Percentiles rank a stretch among this genome's conserved stretches.
phyloP scores from a whole-genome alignment of 805 yeast genomes.

The Saccharomycopsis javanensis region DNA sequence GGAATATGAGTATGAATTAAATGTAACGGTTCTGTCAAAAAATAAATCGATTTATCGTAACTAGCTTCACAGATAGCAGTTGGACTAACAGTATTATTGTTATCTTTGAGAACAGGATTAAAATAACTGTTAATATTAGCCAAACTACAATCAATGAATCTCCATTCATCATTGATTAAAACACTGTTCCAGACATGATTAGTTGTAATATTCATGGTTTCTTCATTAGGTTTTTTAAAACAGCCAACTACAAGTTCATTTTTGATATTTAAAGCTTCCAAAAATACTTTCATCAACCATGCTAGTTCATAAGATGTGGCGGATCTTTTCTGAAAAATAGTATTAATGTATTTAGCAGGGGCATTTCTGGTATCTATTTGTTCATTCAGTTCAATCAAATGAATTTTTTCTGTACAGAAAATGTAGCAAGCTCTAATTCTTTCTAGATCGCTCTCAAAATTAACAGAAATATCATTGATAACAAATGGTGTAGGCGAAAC shows the following conservation, averaged over 20 bases:
- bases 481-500: conserved; percentile 48
- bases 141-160: conserved; percentile 63
- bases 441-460: conserved; percentile 46
- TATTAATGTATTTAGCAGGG: conserved; percentile 16
- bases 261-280: conserved; percentile 58
- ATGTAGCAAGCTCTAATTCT: conserved; percentile 55
- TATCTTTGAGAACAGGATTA: conserved; percentile 32
- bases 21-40: conserved; percentile 65
- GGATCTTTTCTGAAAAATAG: conserved; percentile 34
- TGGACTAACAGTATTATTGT: background rate
- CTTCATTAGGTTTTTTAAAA: conserved; percentile 67
- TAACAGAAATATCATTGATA: conserved; percentile 40
- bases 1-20: conserved; percentile 85
- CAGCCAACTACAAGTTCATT: conserved; percentile 76
- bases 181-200: conserved; percentile 90
- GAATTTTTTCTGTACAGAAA: conserved; percentile 52
- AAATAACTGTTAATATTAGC: conserved; percentile 52
- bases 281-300: conserved; percentile 62
- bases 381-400: conserved; percentile 32
- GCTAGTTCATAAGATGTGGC: conserved; percentile 69
- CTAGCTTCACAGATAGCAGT: conserved; percentile 10
- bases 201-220: conserved; percentile 33
- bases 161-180: conserved; percentile 57
- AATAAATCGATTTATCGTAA: conserved; percentile 49
- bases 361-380: conserved; percentile 27